Evolutionary conservation across 2,329 filamentous ascomycete species (phyloP), one percentile per base, ranked within the genome.

Genomic region (Fulvia fulva): DNA sequence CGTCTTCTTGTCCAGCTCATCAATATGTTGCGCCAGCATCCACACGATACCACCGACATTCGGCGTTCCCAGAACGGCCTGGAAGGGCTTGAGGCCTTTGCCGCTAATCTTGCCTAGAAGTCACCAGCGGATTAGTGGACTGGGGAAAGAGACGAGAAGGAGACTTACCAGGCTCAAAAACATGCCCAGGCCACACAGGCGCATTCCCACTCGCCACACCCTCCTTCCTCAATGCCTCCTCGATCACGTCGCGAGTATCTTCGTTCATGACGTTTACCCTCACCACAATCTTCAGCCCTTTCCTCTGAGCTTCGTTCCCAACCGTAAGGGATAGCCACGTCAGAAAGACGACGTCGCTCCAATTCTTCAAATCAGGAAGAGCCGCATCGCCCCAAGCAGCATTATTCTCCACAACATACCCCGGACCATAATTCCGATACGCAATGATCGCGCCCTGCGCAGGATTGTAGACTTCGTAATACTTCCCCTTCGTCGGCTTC

Each of bases 181-280:
- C 49, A 45, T 58, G 30, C 16, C 61, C 61, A 5, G 61, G 61
- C 61, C 61, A 61, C 12, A 16, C 41, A 12, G 56, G 61, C 22
- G 61, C 28, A 34, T 21, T 21, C 21, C 61, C 53, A 41, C 14
- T 28, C 19, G 22, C 19, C 2, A 58, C 44, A 7, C 59, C 59
- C 7, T 37, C 59, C 7, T 58, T 57, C 47, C 53, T 59, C 47
- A 63, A 30, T 1, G 61, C 61, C 30, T 53, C 46, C 14, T 32
- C 30, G n/a, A 63, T 54, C 5, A 61, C 57, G 22, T 59, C 56
- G 5, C 49, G 51, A 1, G 59, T 57, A 19, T 58, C 51, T 43
- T 59, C 45, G 43, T 60, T 63, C 46, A 56, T 34, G 8, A 56
- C 54, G 30, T 57, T 63, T 16, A 56, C 22, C 11, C 51, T 32